Base-by-base conservation (phyloP, 2,329 filamentous ascomycete species). In the Dothiorella sarmentorum region DNA sequence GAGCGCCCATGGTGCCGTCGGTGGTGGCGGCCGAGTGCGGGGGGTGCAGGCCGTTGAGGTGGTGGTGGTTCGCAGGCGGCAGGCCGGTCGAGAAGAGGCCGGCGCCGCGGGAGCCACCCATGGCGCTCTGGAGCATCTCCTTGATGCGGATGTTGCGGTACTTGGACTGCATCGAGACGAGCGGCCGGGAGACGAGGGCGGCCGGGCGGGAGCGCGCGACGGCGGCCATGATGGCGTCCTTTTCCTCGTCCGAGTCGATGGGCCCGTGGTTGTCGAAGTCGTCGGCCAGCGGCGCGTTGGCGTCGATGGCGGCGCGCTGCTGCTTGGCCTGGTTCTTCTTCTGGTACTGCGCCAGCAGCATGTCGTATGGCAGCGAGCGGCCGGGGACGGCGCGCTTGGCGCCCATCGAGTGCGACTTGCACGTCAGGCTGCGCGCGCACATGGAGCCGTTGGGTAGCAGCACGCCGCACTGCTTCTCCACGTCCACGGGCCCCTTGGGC, bases 291-390 rank as follows among this genome's bases (percentile, higher is more conserved):
- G 91, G 92, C 1, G 92, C 92, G 71, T 95, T 96, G 58, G 94
- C 93, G 71, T 97, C 92, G 65, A 99, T 88, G 35, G 92, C 91
- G 33, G 92, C 92, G 77, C 97, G 96, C 74, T 97, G 94, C 77
- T 96, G 90, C 69, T 96, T 96, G 20, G 94, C 94, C 73, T 97
- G 94, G 68, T 99, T 99, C 80, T 97, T 97, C 82, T 97, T 97
- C 87, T 80, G 78, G 61, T 80, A 80, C 58, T 80, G 77, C 33
- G 71, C 72, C 13, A 97, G 81, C 37, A 97, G 78, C 87, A 96
- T 94, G 72, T 96, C 91, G 69, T 97, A 97, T 1, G 92, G 92
- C 61, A 96, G 76, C 43, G 89, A 94, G 61, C 92, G 82, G 0
- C 92, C 92, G 4, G 90, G 88, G 3, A 97, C 92, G 0, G 89